A percentile compares a stretch with the other conserved stretches of the same genome.
These are phyloP conservation scores for Saccharomyces hybrid DNA, from an alignment of 1,139 yeast species.

Conservation along the genomic window DNA sequence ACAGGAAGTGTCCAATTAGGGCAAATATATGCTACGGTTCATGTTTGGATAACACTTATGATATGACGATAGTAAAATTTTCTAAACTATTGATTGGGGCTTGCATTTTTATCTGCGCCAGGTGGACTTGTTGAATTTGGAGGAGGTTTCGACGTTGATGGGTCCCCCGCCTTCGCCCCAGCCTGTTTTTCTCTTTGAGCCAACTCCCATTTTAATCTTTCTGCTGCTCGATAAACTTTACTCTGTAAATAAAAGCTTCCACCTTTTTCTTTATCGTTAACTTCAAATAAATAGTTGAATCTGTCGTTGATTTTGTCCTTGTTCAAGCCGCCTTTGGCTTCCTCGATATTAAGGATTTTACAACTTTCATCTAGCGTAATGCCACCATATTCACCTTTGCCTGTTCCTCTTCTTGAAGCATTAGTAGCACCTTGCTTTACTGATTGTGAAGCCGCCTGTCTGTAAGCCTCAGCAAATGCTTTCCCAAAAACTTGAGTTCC, in stretches of 20 bases:
- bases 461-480: slow-evolving; percentile 95
- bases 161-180: slow-evolving; percentile 6
- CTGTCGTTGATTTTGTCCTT: slow-evolving; percentile 62
- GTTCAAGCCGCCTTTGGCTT: slow-evolving; percentile 39
- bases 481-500: slow-evolving; percentile 95
- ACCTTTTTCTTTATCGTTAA: slow-evolving; percentile 87
- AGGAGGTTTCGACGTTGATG: slow-evolving; percentile 3
- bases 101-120: not conserved
- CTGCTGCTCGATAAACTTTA: slow-evolving; percentile 82
- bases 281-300: slow-evolving; percentile 76
- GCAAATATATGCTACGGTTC: not conserved
- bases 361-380: slow-evolving; percentile 83
- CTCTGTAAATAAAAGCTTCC: slow-evolving; percentile 90
- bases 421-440: slow-evolving; percentile 60
- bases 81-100: not conserved
- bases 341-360: slow-evolving; percentile 77
- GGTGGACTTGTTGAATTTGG: slow-evolving; percentile 1
- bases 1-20: not conserved
- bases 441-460: slow-evolving; percentile 87
- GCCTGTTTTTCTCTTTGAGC: slow-evolving; percentile 32
- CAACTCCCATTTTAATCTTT: slow-evolving; percentile 50
- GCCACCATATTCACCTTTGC: slow-evolving; percentile 54
- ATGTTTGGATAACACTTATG: not conserved
- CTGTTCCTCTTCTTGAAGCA: slow-evolving; percentile 44
- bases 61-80: not conserved